Base-by-base conservation (phyloP, 306 rosid species). In the Hippophae tibetana region DNA sequence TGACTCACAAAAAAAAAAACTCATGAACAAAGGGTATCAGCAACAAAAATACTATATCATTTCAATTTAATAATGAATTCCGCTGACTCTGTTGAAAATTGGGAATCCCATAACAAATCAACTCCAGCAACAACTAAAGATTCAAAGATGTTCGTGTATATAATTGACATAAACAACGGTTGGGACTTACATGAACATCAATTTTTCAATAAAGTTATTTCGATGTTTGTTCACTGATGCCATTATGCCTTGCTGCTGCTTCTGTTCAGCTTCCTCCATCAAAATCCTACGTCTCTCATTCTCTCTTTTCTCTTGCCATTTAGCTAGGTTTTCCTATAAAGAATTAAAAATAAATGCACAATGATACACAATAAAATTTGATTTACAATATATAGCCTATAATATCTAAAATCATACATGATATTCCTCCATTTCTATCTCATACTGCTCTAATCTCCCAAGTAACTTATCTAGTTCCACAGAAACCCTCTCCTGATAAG, bases 361-460 rank as follows among this genome's bases (percentile, higher is more conserved):
- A 48, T 49, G 0, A 27, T 38, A 9, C 26, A 54, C 47, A 59
- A 48, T 13, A 26, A 18, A 55, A 41, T 52, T 38, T 65, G 62
- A 45, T 46, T 10, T 7, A 60, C 27, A 7, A 46, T 27, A 14
- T 26, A 7, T 52, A 54, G 23, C 13, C 26, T 52, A 56, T 6
- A 51, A 48, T 41, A 54, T 43, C 26, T 14, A 43, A 62, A 54
- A 64, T 41, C 11, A 18, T 78, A 92, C 96, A 73, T 83, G 92
- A 78, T 85, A 92, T 31, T 83, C 87, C 74, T 85, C 79, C 98
- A 92, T 87, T 52, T 83, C 87, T 67, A 67, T 79, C 73, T 92
- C 98, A 70, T 92, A 85, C 73, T 81, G 78, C 79, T 81, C 95
- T 81, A 87, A 81, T 76, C 95, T 87, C 64, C 84, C 82, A 50